Conservation (phyloP, 1,139 yeast genomes). For the Kodamaea sp. region DNA sequence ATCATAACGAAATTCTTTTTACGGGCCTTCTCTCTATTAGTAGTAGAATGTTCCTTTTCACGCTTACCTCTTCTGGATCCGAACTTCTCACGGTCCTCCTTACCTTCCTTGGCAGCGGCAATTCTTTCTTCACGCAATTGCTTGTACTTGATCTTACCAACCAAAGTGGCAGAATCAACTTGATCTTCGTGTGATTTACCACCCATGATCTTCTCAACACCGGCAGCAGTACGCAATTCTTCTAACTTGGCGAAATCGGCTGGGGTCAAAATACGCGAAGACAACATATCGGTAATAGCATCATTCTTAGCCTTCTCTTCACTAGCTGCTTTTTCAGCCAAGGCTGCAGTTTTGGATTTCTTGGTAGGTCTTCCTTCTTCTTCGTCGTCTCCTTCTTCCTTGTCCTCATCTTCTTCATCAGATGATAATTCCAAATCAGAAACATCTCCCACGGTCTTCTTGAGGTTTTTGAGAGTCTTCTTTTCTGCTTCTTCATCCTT, state of each 20-base stretch:
- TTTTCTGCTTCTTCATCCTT: slow-evolving; percentile 30
- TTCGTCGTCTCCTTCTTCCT: slow-evolving; percentile 25
- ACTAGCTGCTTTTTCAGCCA: slow-evolving; percentile 4
- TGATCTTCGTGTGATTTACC: slow-evolving; percentile 65
- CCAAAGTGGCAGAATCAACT: slow-evolving; percentile 76
- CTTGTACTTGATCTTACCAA: slow-evolving; percentile 86
- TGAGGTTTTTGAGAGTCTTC: slow-evolving; percentile 20
- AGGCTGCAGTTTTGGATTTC: slow-evolving; percentile 20
- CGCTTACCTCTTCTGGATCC: slow-evolving; percentile 87
- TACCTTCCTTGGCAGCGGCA: slow-evolving; percentile 85
- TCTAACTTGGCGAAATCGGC: slow-evolving; percentile 96
- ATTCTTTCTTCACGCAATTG: slow-evolving; percentile 87
- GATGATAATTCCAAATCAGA: slow-evolving; percentile 37
- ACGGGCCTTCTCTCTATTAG: slow-evolving; percentile 93
- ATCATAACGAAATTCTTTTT: slow-evolving; percentile 99
- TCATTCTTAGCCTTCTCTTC: slow-evolving; percentile 25
- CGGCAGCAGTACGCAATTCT: slow-evolving; percentile 81
- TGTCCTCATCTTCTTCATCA: slow-evolving; percentile 13
- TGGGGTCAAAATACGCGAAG: slow-evolving; percentile 84
- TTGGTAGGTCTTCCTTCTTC: slow-evolving; percentile 26
- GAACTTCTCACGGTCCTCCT: slow-evolving; percentile 87
- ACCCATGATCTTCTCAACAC: slow-evolving; percentile 75
- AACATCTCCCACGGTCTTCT: slow-evolving; percentile 41
- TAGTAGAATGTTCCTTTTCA: slow-evolving; percentile 81
- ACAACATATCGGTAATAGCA: slow-evolving; percentile 64